phyloP scores from a whole-genome alignment of 2,329 filamentous ascomycete genomes.

The Colletotrichum sidae region DNA sequence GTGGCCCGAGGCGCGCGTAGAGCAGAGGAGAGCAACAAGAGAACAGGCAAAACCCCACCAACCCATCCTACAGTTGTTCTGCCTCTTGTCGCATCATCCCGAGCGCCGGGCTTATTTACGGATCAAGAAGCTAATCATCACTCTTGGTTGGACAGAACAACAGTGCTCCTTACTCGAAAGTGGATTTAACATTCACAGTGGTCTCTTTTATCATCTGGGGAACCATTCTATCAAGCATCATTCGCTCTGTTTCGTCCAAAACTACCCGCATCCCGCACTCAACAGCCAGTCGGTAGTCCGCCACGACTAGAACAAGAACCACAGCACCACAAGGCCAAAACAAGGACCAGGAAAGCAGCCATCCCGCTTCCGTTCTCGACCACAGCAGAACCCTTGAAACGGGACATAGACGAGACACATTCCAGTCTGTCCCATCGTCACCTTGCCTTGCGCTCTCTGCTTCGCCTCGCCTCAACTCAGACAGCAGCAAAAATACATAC shows the following conservation, averaged over 20 bases:
- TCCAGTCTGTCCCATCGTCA: conserved; percentile 1
- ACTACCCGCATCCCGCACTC: conserved; percentile 45
- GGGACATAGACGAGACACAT: conserved; percentile 7
- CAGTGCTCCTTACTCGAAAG: conserved; percentile 40
- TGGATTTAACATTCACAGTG: conserved; percentile 43
- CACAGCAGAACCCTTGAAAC: conserved; percentile 9
- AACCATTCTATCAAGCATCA: conserved; percentile 40
- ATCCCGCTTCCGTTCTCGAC: conserved; percentile 2
- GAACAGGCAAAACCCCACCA: conserved; percentile 40
- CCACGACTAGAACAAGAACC: conserved; percentile 21
- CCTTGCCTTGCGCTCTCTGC: conserved; percentile 12
- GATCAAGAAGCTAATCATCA: conserved; percentile 48
- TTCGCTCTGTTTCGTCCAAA: conserved; percentile 49
- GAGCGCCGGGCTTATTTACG: conserved; percentile 52
- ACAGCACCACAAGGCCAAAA: neutral
- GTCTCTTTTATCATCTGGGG: conserved; percentile 44
- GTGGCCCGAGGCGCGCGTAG: conserved; percentile 56
- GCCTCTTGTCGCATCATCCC: conserved; percentile 48
- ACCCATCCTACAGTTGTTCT: conserved; percentile 37
- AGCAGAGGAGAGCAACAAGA: conserved; percentile 37
- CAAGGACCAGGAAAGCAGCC: neutral
- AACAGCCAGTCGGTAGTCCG: conserved; percentile 41
- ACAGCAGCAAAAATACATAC: conserved; percentile 23
- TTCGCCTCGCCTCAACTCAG: conserved; percentile 4
- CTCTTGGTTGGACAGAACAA: conserved; percentile 54